Evolutionary conservation across 257 asterid species (phyloP), one percentile per base, ranked within the genome.

Genomic region (Mentha longifolia): DNA sequence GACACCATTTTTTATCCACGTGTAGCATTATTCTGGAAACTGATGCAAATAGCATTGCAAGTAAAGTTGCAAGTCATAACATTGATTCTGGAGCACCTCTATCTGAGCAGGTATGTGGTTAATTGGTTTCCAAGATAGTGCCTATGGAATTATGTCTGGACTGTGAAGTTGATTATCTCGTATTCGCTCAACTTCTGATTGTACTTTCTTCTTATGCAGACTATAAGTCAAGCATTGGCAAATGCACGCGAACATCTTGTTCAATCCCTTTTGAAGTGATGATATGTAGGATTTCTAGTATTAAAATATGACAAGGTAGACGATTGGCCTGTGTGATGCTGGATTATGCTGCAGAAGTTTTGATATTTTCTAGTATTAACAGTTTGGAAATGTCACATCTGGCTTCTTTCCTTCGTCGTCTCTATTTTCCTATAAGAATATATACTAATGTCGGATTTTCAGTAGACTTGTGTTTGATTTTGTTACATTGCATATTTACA

Each of bases 181-280:
- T 58, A 28, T 74, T 19, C 49, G 22, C 58, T 56, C 22, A 55
- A 75, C 60, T 71, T 65, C 8, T 74, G 19, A 70, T 46, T 68
- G 54, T 42, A 50, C 8, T 65, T 55, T 65, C 37, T 20, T 22
- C 56, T 73, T 71, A 39, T 71, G 74, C 89, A 90, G 96, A 90
- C 96, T 3, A 74, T 90, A 45, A 79, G 91, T 66, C 97, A 90
- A 72, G 97, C 95, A 25, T 65, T 88, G 50, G 91, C 89, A 17
- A 83, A 86, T 57, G 97, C 97, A 1, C 89, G 95, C 2, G 97
- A 90, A 54, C 97, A 90, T 65, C 74, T 90, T 12, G 58, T 95
- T 13, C 82, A 92, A 75, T 83, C 93, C 71, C 93, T 90, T 70
- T 79, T 90, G 76, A 85, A 86, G 86, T 83, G 86, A 86, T 63